Evolutionary conservation across 805 yeast genomes (phyloP), one percentile per base, ranked within the genome.

Genomic region (Candida jianshihensis): DNA sequence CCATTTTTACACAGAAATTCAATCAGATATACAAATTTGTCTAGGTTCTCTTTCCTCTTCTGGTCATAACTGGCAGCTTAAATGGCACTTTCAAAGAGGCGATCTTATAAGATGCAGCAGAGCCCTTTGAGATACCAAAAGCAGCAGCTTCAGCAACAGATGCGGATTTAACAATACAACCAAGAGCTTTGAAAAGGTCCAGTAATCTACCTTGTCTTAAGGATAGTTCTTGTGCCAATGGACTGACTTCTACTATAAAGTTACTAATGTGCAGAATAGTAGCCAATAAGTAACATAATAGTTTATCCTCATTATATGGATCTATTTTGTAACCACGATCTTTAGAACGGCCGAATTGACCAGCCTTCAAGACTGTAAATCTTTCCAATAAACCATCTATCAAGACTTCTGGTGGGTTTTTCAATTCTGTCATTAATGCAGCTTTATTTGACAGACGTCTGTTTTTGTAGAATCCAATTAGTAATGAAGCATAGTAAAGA

Each of bases 51-150:
- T 73, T 67, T 28, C 78, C 78, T 53, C 84, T 70, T 65, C 79
- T 77, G 10, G 79, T 72, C 71, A 84, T 70, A 49, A 83, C 90
- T 7, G 98, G 98, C 35, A 86, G 66, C 56, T 77, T 80, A 63
- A 92, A 83, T 27, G 98, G 98, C 22, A 88, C 95, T 57, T 74
- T 79, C 59, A 92, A 71, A 14, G 75, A 61, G 3, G 97, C 97
- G 47, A 90, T 68, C 60, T 87, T 86, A 61, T 82, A 81, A 26
- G 76, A 69, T 9, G 75, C 57, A 12, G 79, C 79, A 37, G 70
- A 64, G 35, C 70, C 60, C 59, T 73, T 80, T 34, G 82, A 74
- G 40, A 82, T 68, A 21, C 81, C 82, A 45, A 78, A 71, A 4
- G 81, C 81, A 50, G 80, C 87, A 26, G 86, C 86, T 60, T 81